Evolutionary conservation across 441 rosid genomes (phyloP).

Genomic region (Erodium trifolium): DNA sequence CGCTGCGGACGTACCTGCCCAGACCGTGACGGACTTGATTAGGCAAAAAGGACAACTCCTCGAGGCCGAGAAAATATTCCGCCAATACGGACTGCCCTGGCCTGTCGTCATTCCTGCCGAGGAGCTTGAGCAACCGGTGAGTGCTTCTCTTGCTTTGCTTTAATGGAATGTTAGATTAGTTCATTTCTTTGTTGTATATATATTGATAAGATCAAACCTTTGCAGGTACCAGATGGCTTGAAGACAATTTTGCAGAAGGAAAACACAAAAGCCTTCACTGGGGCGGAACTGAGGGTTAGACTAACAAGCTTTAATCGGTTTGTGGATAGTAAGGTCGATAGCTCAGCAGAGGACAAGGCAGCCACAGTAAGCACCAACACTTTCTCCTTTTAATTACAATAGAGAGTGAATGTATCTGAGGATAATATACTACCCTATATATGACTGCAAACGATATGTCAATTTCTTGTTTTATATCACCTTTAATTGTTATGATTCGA

Average conservation of each 20-base stretch:
- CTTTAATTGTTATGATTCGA: too few species aligned
- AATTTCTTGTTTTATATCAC: too few species aligned
- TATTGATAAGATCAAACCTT: neutral
- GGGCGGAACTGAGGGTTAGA: constrained; percentile 4
- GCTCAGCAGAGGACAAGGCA: neutral
- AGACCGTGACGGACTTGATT: neutral
- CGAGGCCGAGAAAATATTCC: constrained; percentile 4
- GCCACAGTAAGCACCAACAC: neutral
- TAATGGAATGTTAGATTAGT: neutral
- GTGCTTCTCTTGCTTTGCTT: neutral
- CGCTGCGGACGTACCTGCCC: neutral
- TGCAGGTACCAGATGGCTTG: neutral
- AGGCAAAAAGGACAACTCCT: neutral
- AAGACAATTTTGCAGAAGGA: neutral
- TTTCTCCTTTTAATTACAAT: neutral
- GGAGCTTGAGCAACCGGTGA: constrained; percentile 5
- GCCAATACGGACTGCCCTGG: neutral
- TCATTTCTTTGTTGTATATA: neutral
- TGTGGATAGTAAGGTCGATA: neutral
- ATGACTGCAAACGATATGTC: neutral
- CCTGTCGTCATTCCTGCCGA: neutral
- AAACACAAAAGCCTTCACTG: neutral
- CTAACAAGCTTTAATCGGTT: neutral
- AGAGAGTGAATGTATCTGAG: too few species aligned
- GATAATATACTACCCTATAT: neutral